Evolutionary conservation across 805 yeast genomes (phyloP).

Genomic region (Candida broadrunensis): DNA sequence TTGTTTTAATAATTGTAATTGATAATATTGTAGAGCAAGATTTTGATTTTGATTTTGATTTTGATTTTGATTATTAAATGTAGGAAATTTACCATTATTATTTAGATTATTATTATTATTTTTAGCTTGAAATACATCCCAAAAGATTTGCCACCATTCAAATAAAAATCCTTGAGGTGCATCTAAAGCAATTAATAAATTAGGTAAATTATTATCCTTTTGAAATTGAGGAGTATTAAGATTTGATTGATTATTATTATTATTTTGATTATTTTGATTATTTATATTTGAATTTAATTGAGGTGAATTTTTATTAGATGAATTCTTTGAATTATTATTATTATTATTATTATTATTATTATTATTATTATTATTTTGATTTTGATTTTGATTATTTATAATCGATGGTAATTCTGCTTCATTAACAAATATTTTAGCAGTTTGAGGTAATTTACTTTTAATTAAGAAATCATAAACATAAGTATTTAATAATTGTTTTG

Average conservation of each 20-base stretch:
- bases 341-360: constrained; percentile 5
- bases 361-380: constrained; percentile 15
- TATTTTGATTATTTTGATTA: constrained; percentile 1
- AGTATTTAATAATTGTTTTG: constrained; percentile 68
- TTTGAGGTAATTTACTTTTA: constrained; percentile 66
- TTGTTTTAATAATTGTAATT: constrained; percentile 56
- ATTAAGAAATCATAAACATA: constrained; percentile 82
- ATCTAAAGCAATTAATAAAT: constrained; percentile 59
- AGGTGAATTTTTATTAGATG: constrained; percentile 28
- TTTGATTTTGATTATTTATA: constrained; percentile 3
- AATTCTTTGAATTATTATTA: constrained; percentile 7
- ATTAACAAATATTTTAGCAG: constrained; percentile 70
- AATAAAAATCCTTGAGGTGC: constrained; percentile 83
- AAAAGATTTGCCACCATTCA: constrained; percentile 96
- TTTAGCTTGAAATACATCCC: constrained; percentile 89
- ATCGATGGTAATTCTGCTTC: constrained; percentile 67
- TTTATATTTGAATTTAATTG: constrained; percentile 10
- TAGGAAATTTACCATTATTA: not conserved
- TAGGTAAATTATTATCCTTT: constrained; percentile 45
- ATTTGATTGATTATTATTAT: not conserved
- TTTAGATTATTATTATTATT: constrained; percentile 51
- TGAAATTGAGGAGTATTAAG: constrained; percentile 18
- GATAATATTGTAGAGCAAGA: constrained; percentile 69
- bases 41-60: constrained; percentile 3
- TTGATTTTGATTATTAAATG: not conserved